Conservation (phyloP, 2,329 filamentous ascomycete genomes). For the Claviceps paspali region DNA sequence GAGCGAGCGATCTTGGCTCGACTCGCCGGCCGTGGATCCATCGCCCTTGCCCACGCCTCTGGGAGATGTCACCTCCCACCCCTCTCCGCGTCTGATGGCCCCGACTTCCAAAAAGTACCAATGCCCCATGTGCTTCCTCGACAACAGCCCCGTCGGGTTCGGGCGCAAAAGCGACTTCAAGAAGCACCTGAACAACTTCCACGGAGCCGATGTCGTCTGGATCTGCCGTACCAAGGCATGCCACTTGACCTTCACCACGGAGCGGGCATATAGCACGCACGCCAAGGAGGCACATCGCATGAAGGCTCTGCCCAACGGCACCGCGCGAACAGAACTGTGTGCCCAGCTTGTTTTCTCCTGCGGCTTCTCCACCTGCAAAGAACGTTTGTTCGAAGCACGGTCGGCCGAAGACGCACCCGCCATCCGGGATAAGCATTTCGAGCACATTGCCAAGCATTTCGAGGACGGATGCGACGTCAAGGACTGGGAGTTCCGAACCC, state of each 20-base stretch:
- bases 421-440: conserved; percentile 28
- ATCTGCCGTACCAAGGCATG: conserved; percentile 26
- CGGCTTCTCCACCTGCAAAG: conserved; percentile 26
- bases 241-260: conserved; percentile 28
- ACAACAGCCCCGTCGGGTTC: conserved; percentile 29
- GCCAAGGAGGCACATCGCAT: conserved; percentile 27
- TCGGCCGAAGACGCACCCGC: conserved; percentile 20
- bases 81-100: conserved; percentile 21
- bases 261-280: conserved; percentile 29
- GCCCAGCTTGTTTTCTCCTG: conserved; percentile 29
- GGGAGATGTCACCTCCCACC: conserved; percentile 19
- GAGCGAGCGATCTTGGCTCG: conserved; percentile 23
- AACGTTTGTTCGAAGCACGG: conserved; percentile 26
- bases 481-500: conserved; percentile 28
- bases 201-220: conserved; percentile 27
- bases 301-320: conserved; percentile 24
- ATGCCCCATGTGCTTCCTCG: conserved; percentile 30
- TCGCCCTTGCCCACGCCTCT: conserved; percentile 18
- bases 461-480: conserved; percentile 26
- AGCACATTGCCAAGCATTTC: conserved; percentile 31
- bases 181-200: conserved; percentile 33
- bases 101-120: conserved; percentile 27
- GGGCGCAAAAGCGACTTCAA: conserved; percentile 33
- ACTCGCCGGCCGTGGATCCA: conserved; percentile 22
- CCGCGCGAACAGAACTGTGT: conserved; percentile 25